Percentiles rank a stretch among this genome's conserved stretches.
Evolutionary conservation across 1,284 basidiomycete species (phyloP).

Genomic region (Ceratobasidium theobromae): DNA sequence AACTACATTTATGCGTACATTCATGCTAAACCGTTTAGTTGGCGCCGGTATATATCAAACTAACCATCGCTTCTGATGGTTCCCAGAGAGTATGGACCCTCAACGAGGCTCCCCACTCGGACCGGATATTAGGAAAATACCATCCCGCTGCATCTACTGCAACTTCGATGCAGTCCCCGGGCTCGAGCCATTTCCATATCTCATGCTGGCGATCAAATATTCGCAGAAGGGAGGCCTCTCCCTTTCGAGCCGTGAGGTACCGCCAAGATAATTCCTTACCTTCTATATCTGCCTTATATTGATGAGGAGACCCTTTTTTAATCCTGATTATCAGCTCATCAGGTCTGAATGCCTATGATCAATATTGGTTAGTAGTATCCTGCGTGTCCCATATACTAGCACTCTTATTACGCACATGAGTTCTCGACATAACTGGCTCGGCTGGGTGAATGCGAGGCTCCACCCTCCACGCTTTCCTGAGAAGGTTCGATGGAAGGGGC

Average conservation of each 20-base stretch:
- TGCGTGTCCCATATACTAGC: not conserved
- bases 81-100: slow-evolving; percentile 16
- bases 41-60: not conserved
- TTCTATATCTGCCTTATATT: not conserved
- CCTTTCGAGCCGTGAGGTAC: not conserved
- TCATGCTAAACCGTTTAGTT: not conserved
- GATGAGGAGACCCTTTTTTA: not conserved
- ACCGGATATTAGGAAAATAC: slow-evolving; percentile 24
- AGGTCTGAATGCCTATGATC: slow-evolving; percentile 18
- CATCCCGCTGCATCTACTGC: slow-evolving; percentile 15
- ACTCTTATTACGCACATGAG: not conserved
- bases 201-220: slow-evolving; percentile 4
- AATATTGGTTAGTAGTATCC: not conserved
- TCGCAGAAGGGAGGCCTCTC: not conserved
- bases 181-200: slow-evolving; percentile 11
- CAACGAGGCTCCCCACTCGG: slow-evolving; percentile 22
- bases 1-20: not conserved
- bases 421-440: slow-evolving; percentile 26
- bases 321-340: slow-evolving; percentile 24
- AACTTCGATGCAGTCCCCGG: slow-evolving; percentile 14
- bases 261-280: not conserved
- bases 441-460: slow-evolving; percentile 11
- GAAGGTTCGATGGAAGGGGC: not conserved
- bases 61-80: slow-evolving; percentile 2
- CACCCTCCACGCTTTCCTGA: not conserved